Evolutionary conservation across 164 flowering plant species (phyloP).

Genomic region (Kingdonia uniflora): DNA sequence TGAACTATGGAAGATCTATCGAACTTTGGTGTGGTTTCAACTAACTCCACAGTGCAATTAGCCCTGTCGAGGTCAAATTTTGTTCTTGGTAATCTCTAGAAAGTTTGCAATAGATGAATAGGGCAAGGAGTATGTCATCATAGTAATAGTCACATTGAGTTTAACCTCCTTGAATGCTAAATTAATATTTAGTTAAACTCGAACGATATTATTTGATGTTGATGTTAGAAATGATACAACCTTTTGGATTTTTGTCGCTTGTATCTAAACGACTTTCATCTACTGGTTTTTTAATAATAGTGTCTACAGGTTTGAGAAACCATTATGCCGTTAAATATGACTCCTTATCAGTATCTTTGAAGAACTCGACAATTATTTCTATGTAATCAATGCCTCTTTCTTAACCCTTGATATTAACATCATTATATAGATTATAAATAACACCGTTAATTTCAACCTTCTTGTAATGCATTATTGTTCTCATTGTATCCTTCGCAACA

Average conservation of each 20-base stretch:
- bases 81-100: background rate
- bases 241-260: background rate
- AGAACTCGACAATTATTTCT: constrained; percentile 54
- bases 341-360: constrained; percentile 34
- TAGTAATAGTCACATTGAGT: background rate
- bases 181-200: background rate
- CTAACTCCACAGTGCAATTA: constrained; percentile 4
- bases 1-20: constrained; percentile 2
- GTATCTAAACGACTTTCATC: background rate
- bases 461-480: too few species aligned
- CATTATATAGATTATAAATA: too few species aligned
- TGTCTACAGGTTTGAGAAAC: constrained; percentile 63
- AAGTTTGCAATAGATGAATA: background rate
- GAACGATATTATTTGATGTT: background rate
- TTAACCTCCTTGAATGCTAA: background rate
- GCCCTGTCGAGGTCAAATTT: constrained; percentile 28
- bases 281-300: constrained; percentile 12
- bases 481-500: too few species aligned
- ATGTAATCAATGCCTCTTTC: constrained; percentile 34
- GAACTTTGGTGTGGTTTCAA: constrained; percentile 14
- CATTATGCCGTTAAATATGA: constrained; percentile 54
- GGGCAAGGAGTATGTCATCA: background rate
- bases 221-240: background rate
- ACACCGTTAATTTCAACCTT: too few species aligned
- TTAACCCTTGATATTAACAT: background rate